These are phyloP conservation scores for Euphorbia schlechtendalii DNA, from an alignment of 441 rosid species.

Conservation along the genomic window DNA sequence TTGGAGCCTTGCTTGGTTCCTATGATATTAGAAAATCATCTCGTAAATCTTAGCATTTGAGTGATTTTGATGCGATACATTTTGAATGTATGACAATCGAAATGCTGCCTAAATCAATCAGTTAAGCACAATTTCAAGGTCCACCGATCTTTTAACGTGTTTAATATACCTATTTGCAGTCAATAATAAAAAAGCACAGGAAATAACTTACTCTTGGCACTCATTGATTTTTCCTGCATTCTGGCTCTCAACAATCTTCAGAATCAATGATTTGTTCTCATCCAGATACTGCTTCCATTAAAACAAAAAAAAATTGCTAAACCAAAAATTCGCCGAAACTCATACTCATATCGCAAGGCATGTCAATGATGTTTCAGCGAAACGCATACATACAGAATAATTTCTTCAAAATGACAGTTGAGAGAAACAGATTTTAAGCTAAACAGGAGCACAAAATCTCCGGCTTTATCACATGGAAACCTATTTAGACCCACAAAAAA, in stretches of 20 bases:
- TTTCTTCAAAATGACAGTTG: neutral
- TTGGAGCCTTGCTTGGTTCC: constrained; percentile 96
- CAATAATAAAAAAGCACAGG: too few relatives aligned
- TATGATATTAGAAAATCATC: constrained; percentile 25
- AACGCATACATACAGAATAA: neutral
- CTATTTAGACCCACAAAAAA: neutral
- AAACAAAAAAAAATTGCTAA: neutral
- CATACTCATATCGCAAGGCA: neutral
- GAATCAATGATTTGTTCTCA: constrained; percentile 96
- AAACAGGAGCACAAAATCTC: neutral
- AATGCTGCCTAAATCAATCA: neutral
- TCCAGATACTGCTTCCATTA: constrained; percentile 74
- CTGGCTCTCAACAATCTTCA: constrained; percentile 98
- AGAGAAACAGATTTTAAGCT: neutral
- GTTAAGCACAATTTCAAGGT: neutral
- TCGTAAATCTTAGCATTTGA: neutral
- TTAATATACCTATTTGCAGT: too few relatives aligned
- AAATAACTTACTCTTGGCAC: constrained; percentile 84
- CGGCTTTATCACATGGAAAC: constrained; percentile 1
- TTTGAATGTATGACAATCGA: neutral
- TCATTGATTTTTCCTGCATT: constrained; percentile 84
- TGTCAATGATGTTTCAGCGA: neutral
- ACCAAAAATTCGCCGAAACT: neutral
- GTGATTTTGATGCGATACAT: too few relatives aligned
- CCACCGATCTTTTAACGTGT: neutral